Evolutionary conservation across 331 rosid genomes (phyloP).

Genomic region (Pyracantha coccinea): DNA sequence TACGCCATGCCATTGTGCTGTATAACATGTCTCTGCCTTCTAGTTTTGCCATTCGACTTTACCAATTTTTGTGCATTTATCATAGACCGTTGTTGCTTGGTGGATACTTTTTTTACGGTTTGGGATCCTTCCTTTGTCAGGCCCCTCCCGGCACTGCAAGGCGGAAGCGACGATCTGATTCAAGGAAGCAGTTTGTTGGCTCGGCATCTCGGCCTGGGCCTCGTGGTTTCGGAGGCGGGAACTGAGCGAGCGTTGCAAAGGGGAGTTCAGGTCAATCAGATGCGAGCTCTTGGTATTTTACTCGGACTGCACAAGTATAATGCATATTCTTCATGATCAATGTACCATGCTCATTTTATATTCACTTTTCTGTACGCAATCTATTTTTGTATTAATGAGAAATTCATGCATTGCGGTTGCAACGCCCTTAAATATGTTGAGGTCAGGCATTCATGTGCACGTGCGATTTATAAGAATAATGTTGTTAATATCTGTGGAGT

Average conservation of each 20-base stretch:
- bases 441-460: accelerated
- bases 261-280: not conserved
- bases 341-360: not conserved
- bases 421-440: not conserved
- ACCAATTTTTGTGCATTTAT: not conserved
- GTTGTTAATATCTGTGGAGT: not conserved
- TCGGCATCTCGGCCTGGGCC: conserved; percentile 63
- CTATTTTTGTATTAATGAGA: not conserved
- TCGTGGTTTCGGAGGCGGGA: conserved; percentile 75
- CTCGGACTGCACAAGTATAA: not conserved
- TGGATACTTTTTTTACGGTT: conserved; percentile 6
- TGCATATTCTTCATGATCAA: no score
- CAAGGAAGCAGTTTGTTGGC: conserved; percentile 44
- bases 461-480: not conserved
- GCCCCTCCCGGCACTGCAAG: conserved; percentile 85
- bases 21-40: not conserved
- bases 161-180: conserved; percentile 60
- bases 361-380: not conserved
- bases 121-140: conserved; percentile 24
- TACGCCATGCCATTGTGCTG: not conserved
- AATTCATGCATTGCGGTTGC: not conserved
- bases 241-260: conserved; percentile 4
- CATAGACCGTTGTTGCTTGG: not conserved
- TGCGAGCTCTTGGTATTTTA: not conserved
- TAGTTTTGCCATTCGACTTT: not conserved